Evolutionary conservation across 225 moss, liverwort and hornwort genomes (phyloP).

Genomic region (Polytrichum formosum): DNA sequence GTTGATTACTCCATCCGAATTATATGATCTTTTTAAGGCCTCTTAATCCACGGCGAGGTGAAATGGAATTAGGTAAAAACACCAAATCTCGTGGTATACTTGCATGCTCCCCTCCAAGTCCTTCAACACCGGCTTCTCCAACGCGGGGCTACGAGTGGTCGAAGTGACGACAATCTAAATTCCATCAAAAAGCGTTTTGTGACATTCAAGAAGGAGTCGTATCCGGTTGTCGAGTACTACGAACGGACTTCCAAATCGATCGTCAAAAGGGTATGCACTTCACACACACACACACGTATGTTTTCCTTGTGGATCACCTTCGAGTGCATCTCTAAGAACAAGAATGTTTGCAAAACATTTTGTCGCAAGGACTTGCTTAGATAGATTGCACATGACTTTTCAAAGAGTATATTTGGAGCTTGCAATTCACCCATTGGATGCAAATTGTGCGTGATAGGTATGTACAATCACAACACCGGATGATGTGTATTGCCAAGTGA

Average conservation of each 20-base stretch:
- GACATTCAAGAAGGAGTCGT: constrained; percentile 61
- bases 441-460: constrained; percentile 6
- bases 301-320: not conserved
- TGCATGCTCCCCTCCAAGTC: constrained; percentile 65
- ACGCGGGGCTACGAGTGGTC: constrained; percentile 49
- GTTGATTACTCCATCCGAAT: not conserved
- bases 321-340: not conserved
- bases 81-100: constrained; percentile 52
- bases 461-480: constrained; percentile 27
- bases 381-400: not conserved
- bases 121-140: constrained; percentile 62
- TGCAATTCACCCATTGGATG: not conserved
- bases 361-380: not conserved
- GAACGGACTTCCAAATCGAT: constrained; percentile 25
- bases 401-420: not conserved
- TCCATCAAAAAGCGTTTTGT: constrained; percentile 58
- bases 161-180: constrained; percentile 48
- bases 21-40: too few species aligned
- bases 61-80: constrained; percentile 38
- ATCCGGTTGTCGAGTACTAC: constrained; percentile 57
- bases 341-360: not conserved
- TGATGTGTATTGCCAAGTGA: constrained; percentile 29
- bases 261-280: constrained; percentile 43
- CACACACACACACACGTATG: not conserved
- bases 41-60: too few species aligned